phyloP scores from a whole-genome alignment of 106 monocot genomes.

The Dactylorhiza incarnata region DNA sequence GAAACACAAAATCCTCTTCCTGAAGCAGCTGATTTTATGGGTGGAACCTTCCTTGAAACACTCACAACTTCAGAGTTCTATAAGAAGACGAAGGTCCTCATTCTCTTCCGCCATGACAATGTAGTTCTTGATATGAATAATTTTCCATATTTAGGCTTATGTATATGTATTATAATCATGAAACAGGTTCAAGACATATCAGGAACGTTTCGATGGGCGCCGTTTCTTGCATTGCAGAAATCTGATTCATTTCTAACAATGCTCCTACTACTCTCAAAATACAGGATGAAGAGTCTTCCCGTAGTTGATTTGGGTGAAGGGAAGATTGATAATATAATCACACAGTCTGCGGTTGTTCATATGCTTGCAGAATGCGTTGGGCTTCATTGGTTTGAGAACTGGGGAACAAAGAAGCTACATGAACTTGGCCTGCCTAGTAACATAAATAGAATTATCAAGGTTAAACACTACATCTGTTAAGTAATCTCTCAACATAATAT shows the following conservation, averaged over 20 bases:
- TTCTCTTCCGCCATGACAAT: neutral
- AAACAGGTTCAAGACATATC: constrained; percentile 65
- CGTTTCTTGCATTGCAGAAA: constrained; percentile 78
- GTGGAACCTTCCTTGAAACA: constrained; percentile 50
- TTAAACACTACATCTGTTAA: neutral
- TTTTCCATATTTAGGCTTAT: neutral
- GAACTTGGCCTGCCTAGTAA: constrained; percentile 68
- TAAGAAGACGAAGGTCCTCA: constrained; percentile 48
- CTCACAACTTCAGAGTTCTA: constrained; percentile 69
- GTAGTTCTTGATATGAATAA: constrained; percentile 1
- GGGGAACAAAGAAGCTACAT: constrained; percentile 58
- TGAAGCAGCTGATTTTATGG: constrained; percentile 28
- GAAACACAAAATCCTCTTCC: neutral
- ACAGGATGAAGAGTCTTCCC: constrained; percentile 84
- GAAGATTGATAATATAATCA: constrained; percentile 75
- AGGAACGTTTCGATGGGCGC: constrained; percentile 86
- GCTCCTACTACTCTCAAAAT: constrained; percentile 76
- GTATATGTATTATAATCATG: neutral
- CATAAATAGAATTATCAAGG: constrained; percentile 52
- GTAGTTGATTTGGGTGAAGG: constrained; percentile 77
- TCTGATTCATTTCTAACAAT: constrained; percentile 76
- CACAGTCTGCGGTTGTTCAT: constrained; percentile 68
- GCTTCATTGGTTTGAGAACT: constrained; percentile 76
- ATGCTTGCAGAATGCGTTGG: constrained; percentile 86
- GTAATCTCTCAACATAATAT: neutral